phyloP scores from a whole-genome alignment of 306 rosid genomes.

The Quercus variabilis region DNA sequence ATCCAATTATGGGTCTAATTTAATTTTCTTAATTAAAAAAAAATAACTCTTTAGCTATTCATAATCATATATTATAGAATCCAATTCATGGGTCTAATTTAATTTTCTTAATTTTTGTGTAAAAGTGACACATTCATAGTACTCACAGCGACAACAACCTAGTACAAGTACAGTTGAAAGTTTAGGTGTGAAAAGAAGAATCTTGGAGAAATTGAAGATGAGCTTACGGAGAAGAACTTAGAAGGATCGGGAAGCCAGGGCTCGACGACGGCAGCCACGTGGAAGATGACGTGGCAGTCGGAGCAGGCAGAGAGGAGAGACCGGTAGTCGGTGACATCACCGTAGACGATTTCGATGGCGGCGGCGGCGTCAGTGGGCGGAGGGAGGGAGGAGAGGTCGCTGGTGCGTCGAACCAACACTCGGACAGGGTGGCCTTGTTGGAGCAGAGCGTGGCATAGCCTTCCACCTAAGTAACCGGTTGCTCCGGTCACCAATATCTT shows the following conservation, averaged over 20 bases:
- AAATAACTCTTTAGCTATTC: too few species aligned
- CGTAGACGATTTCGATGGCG: conserved; percentile 56
- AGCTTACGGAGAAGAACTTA: conserved; percentile 53
- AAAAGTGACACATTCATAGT: too few species aligned
- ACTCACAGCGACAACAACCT: too few species aligned
- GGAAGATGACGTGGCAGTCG: conserved; percentile 72
- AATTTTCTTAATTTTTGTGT: too few species aligned
- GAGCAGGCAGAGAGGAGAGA: conserved; percentile 79
- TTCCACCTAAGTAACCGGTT: conserved; percentile 83
- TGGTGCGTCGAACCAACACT: conserved; percentile 72
- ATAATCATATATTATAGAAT: too few species aligned
- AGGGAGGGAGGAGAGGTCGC: conserved; percentile 73
- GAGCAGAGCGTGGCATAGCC: conserved; percentile 58
- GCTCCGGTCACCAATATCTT: conserved; percentile 76
- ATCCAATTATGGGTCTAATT: too few species aligned
- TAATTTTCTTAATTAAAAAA: too few species aligned
- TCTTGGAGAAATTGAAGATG: background rate
- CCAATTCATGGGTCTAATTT: too few species aligned
- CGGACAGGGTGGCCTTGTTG: conserved; percentile 58
- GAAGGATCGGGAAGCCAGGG: conserved; percentile 97
- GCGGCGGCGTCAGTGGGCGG: conserved; percentile 9
- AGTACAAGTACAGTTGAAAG: too few species aligned
- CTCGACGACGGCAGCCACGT: conserved; percentile 85
- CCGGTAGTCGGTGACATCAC: conserved; percentile 67
- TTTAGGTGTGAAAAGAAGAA: background rate